phyloP scores from a whole-genome alignment of 1,284 basidiomycete genomes.

The Papiliotrema laurentii region DNA sequence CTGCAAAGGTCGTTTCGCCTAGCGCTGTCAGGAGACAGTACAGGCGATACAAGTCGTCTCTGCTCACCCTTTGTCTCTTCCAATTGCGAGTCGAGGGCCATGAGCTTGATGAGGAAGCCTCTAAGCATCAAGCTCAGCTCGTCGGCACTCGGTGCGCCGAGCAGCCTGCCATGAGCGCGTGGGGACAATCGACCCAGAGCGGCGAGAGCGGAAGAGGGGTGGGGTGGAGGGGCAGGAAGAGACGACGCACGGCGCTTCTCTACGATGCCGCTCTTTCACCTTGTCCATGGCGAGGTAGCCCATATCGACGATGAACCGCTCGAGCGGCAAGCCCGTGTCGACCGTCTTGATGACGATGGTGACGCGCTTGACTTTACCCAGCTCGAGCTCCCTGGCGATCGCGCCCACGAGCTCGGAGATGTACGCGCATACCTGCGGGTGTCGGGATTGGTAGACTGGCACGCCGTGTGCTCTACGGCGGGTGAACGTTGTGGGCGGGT shows the following conservation, averaged over 20 bases:
- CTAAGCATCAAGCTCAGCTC: constrained; percentile 73
- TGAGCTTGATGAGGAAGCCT: constrained; percentile 77
- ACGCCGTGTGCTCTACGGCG: constrained; percentile 82
- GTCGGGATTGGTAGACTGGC: constrained; percentile 84
- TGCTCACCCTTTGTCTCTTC: constrained; percentile 55
- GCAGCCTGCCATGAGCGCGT: constrained; percentile 7
- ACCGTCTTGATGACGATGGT: constrained; percentile 69
- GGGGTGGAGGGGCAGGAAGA: too few species aligned
- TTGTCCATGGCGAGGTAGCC: constrained; percentile 65
- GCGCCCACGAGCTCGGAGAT: constrained; percentile 74
- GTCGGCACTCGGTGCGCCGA: constrained; percentile 25
- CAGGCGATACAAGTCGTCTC: background rate
- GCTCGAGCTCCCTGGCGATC: constrained; percentile 63
- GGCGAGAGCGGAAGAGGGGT: too few species aligned
- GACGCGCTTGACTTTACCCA: constrained; percentile 25
- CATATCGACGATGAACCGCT: constrained; percentile 61
- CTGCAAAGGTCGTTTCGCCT: constrained; percentile 75
- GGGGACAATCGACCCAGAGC: background rate
- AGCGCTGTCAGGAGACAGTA: too few species aligned
- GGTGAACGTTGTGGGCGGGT: constrained; percentile 80
- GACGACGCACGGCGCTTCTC: constrained; percentile 43
- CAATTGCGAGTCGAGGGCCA: constrained; percentile 72
- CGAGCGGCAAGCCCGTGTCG: constrained; percentile 54
- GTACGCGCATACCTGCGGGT: constrained; percentile 81
- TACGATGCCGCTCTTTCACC: constrained; percentile 62